These are phyloP conservation scores for Mimosa bimucronata DNA, from an alignment of 306 rosid species.

Conservation along the genomic window DNA sequence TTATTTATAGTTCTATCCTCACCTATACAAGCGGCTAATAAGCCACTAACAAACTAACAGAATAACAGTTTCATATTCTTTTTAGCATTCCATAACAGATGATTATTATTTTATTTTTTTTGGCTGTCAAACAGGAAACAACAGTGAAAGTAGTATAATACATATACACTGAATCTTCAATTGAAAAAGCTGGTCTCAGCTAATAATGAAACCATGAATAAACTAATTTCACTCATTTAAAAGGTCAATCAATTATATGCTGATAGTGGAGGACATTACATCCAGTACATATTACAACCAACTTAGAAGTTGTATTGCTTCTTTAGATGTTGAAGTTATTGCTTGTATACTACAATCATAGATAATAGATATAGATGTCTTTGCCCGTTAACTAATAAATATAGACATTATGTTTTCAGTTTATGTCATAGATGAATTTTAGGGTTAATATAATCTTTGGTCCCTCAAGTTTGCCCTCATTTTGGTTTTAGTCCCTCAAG, in stretches of 20 bases:
- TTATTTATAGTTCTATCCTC: too few relatives aligned
- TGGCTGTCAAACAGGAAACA: too few relatives aligned
- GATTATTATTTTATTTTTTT: too few relatives aligned
- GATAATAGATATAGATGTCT: background rate
- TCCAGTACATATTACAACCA: slow-evolving; percentile 20
- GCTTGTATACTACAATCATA: background rate
- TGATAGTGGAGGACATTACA: slow-evolving; percentile 4
- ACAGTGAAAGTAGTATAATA: too few relatives aligned
- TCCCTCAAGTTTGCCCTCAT: too few relatives aligned
- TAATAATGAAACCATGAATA: background rate
- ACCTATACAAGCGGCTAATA: too few relatives aligned
- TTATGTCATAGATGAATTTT: slow-evolving; percentile 19
- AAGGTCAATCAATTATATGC: slow-evolving; percentile 4
- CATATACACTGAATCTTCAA: slow-evolving; percentile 14
- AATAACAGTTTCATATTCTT: too few relatives aligned
- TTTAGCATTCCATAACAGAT: too few relatives aligned
- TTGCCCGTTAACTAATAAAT: background rate
- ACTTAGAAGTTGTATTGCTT: background rate
- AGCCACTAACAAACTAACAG: too few relatives aligned
- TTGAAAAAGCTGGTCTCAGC: slow-evolving; percentile 1
- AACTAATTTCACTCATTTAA: slow-evolving; percentile 2
- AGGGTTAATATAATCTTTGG: too few relatives aligned
- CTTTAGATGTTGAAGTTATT: background rate
- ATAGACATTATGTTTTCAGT: background rate
- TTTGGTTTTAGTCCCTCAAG: too few relatives aligned